Percentiles rank a stretch among this genome's conserved stretches.
phyloP scores from a whole-genome alignment of 139 green algal genomes.

The Pleodorina starrii region DNA sequence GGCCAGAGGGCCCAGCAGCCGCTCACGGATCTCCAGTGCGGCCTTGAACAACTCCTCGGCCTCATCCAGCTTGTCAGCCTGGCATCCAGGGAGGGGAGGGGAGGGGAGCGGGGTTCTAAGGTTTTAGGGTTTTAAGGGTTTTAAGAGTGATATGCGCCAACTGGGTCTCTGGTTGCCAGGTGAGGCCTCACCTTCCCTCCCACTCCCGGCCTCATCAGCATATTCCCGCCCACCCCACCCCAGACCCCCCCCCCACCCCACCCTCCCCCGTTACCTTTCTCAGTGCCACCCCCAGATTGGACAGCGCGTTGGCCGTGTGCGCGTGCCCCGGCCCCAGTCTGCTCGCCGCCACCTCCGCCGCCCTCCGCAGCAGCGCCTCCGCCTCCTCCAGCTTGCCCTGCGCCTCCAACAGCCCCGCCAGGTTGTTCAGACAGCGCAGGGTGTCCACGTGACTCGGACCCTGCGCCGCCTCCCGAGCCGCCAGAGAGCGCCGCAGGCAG shows the following conservation, averaged over 20 bases:
- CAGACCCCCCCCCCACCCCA: too few relatives aligned
- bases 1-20: background rate
- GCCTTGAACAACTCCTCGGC: conserved; percentile 40
- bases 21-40: conserved; percentile 40
- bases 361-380: conserved; percentile 31
- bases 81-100: background rate
- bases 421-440: conserved; percentile 19
- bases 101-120: too few relatives aligned
- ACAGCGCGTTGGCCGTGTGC: conserved; percentile 10
- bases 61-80: conserved; percentile 38
- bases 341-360: conserved; percentile 6
- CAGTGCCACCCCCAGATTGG: conserved; percentile 43
- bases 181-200: too few relatives aligned
- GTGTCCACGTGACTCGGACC: conserved; percentile 21
- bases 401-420: conserved; percentile 40
- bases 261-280: background rate
- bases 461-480: background rate
- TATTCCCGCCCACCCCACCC: background rate
- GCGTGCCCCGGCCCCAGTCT: conserved; percentile 26
- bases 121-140: too few relatives aligned
- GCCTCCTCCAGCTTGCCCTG: conserved; percentile 42
- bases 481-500: conserved; percentile 29
- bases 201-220: background rate
- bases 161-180: too few relatives aligned
- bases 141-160: too few relatives aligned